Evolutionary conservation across 2,329 filamentous ascomycete genomes (phyloP).

Genomic region (Oidium heveae): DNA sequence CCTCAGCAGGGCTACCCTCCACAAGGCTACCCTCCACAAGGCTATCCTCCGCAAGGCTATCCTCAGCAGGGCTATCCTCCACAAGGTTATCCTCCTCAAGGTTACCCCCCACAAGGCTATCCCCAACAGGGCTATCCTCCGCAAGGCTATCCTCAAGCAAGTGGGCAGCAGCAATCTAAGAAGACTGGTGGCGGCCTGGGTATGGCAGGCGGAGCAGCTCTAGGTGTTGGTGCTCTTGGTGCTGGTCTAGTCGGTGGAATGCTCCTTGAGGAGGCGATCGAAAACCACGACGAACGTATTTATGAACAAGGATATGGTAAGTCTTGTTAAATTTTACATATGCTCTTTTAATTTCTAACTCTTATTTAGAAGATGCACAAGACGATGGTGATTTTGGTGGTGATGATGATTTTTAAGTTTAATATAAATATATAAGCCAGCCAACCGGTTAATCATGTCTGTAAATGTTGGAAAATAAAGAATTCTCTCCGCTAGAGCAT

Average conservation of each 20-base stretch:
- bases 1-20: no score
- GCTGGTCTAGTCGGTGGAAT: constrained; percentile 61
- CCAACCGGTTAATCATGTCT: no score
- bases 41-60: constrained; percentile 8
- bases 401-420: background rate
- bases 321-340: background rate
- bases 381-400: background rate
- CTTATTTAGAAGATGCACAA: background rate
- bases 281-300: constrained; percentile 32
- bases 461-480: no score
- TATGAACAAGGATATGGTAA: constrained; percentile 24
- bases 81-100: no score
- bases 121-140: constrained; percentile 2
- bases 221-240: constrained; percentile 63
- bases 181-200: constrained; percentile 31
- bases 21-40: constrained; percentile 5
- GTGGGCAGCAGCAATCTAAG: constrained; percentile 7
- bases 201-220: constrained; percentile 44
- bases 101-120: constrained; percentile 15
- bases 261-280: constrained; percentile 40
- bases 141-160: constrained; percentile 13
- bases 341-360: background rate
- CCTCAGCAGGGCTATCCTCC: constrained; percentile 14
- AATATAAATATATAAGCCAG: no score
- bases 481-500: no score